Base-by-base conservation (phyloP, 1,284 basidiomycete species). In the Leccinum solheimii region DNA sequence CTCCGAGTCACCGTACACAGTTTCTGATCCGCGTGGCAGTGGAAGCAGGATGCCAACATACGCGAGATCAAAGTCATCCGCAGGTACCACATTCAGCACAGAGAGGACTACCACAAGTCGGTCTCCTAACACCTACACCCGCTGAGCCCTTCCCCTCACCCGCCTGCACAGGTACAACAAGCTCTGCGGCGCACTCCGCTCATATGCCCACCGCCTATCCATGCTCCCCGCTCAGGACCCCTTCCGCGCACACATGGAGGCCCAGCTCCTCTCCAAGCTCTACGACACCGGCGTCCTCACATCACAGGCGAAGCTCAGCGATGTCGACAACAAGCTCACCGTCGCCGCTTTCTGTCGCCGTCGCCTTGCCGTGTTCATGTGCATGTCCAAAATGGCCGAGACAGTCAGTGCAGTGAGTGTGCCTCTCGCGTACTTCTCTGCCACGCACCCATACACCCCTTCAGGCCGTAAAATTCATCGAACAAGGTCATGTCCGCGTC, bases 401-500 rank as follows among this genome's bases (percentile, higher is more conserved):
- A 94, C 93, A 0, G 95, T 99, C 65, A 94, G 92, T 70, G 92
- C 95, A 58, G 95, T 96, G 72, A 63, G 92, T 86, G 48, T 54
- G 14, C 56, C 58, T 54, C 64, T 49, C 50, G 59, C 63, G 14
- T 27, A 19, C 53, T 16, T 48, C 45, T 27, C 14, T 16, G 40
- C 51, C 57, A 43, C 58, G 9, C 58, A 38, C 58, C 13, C 54
- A 64, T 58, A 36, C 26, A 50, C 26, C 27, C 27, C 13, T 53
- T 51, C 69, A 96, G 94, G 97, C 97, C 9, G 94, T 93, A 53
- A 94, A 93, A 72, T 98, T 97, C 73, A 93, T 99, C 66, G 97
- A 99, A 76, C 97, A 99, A 77, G 97, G 97, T 0, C 97, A 99
- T 76, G 89, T 99, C 66, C 89, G 97, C 36, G 95, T 99, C 13